Evolutionary conservation across 352 stramenopile species (phyloP).

Genomic region (Peronospora destructor): DNA sequence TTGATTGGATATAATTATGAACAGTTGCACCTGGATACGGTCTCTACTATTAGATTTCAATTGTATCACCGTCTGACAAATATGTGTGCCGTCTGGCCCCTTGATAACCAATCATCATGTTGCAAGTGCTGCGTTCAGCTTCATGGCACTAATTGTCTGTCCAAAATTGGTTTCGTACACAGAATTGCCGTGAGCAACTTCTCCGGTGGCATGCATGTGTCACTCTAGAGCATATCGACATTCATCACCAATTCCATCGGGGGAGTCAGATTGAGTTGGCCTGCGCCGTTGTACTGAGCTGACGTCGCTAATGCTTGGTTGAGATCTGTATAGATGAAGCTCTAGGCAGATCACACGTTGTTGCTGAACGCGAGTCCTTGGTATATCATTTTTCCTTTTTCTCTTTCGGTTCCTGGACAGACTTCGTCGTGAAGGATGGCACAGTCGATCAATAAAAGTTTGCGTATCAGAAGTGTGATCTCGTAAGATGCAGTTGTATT

Average conservation of each 20-base stretch:
- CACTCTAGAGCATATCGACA: slow-evolving; percentile 19
- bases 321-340: not conserved
- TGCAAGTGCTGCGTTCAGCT: too few relatives aligned
- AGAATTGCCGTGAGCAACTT: too few relatives aligned
- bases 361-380: slow-evolving; percentile 33
- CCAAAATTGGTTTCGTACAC: too few relatives aligned
- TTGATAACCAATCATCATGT: too few relatives aligned
- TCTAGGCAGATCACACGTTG: slow-evolving; percentile 14
- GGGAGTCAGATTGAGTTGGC: slow-evolving; percentile 22
- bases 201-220: not conserved
- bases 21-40: too few relatives aligned
- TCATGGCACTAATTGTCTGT: too few relatives aligned
- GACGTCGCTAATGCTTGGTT: not conserved
- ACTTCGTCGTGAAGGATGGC: slow-evolving; percentile 15
- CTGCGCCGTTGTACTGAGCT: not conserved
- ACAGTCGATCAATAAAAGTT: slow-evolving; percentile 3
- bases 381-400: slow-evolving; percentile 35
- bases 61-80: too few relatives aligned
- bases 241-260: slow-evolving; percentile 48
- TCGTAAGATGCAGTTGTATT: too few relatives aligned
- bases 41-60: too few relatives aligned
- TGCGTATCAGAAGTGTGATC: not conserved
- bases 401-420: slow-evolving; percentile 42
- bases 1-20: not conserved
- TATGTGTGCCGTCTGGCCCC: too few relatives aligned